Percentiles rank a stretch among this genome's conserved stretches.
Conservation (phyloP, 148 eudicot species). For the Euryodendron excelsum region DNA sequence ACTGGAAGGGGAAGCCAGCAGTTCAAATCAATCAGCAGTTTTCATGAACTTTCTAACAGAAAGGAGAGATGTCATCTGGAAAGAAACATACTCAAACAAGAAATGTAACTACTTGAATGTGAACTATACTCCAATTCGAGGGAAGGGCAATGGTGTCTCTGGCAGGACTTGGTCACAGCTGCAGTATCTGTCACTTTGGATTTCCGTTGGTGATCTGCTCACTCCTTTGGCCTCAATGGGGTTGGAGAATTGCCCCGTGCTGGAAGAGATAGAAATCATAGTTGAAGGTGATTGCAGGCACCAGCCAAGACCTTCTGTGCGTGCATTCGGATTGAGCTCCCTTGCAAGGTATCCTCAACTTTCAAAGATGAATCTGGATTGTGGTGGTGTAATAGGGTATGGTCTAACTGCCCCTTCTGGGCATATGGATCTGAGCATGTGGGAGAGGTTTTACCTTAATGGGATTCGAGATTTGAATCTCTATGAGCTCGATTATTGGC, state of each 20-base stretch:
- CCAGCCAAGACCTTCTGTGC: constrained; percentile 35
- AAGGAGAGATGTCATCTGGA: neutral
- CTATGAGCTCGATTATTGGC: constrained; percentile 77
- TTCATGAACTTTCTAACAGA: neutral
- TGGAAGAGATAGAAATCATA: constrained; percentile 61
- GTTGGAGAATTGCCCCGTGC: constrained; percentile 57
- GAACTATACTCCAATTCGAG: constrained; percentile 15
- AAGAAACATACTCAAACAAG: constrained; percentile 23
- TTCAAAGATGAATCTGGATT: constrained; percentile 57
- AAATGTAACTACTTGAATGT: constrained; percentile 31
- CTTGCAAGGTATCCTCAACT: constrained; percentile 40
- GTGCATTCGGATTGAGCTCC: constrained; percentile 50
- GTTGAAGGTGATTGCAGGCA: constrained; percentile 72
- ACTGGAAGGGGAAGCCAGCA: constrained; percentile 18
- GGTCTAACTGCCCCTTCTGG: constrained; percentile 58
- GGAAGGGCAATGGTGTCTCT: constrained; percentile 17
- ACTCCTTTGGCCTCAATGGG: constrained; percentile 51
- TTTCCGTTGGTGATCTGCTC: constrained; percentile 55
- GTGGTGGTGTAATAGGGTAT: constrained; percentile 56
- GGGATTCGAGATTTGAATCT: constrained; percentile 43
- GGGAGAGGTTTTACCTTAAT: constrained; percentile 69
- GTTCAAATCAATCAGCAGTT: neutral
- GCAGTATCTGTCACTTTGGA: constrained; percentile 56
- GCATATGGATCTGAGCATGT: constrained; percentile 63
- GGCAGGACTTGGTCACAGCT: constrained; percentile 48